A percentile compares a stretch with the other conserved stretches of the same genome.
Evolutionary conservation across 441 rosid species (phyloP).

Genomic region (Biscutella auriculata): DNA sequence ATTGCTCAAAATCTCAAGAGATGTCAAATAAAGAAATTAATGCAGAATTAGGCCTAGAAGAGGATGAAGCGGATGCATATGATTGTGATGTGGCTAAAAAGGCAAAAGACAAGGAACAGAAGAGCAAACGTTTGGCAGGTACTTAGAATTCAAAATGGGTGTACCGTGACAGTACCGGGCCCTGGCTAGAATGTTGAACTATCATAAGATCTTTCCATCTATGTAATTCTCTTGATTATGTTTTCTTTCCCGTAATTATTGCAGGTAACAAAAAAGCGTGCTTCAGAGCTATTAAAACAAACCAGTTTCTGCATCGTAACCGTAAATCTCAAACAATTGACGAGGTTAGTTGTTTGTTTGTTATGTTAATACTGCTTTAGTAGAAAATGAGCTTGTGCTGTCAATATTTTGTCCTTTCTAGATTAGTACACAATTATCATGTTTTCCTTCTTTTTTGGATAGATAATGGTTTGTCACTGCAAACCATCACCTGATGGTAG

Average conservation of each 20-base stretch:
- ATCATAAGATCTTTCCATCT: neutral
- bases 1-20: slow-evolving; percentile 82
- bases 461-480: slow-evolving; percentile 97
- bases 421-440: neutral
- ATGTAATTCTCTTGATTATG: slow-evolving; percentile 6
- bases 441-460: slow-evolving; percentile 20
- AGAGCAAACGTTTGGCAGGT: slow-evolving; percentile 42
- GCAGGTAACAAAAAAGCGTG: slow-evolving; percentile 50
- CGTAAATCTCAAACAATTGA: slow-evolving; percentile 86
- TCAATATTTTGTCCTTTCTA: neutral
- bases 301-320: slow-evolving; percentile 74
- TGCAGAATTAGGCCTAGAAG: slow-evolving; percentile 80
- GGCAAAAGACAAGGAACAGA: slow-evolving; percentile 43
- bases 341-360: slow-evolving; percentile 43
- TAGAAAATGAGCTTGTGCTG: neutral
- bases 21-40: slow-evolving; percentile 89
- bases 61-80: slow-evolving; percentile 73
- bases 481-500: slow-evolving; percentile 45
- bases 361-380: neutral
- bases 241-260: slow-evolving; percentile 12
- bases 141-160: slow-evolving; percentile 13
- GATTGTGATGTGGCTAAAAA: slow-evolving; percentile 35
- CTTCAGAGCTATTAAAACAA: slow-evolving; percentile 54
- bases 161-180: neutral
- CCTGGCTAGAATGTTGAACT: slow-evolving; percentile 8